Evolutionary conservation across 2,329 filamentous ascomycete genomes (phyloP).

Genomic region (Chaetomiaceae sp.): DNA sequence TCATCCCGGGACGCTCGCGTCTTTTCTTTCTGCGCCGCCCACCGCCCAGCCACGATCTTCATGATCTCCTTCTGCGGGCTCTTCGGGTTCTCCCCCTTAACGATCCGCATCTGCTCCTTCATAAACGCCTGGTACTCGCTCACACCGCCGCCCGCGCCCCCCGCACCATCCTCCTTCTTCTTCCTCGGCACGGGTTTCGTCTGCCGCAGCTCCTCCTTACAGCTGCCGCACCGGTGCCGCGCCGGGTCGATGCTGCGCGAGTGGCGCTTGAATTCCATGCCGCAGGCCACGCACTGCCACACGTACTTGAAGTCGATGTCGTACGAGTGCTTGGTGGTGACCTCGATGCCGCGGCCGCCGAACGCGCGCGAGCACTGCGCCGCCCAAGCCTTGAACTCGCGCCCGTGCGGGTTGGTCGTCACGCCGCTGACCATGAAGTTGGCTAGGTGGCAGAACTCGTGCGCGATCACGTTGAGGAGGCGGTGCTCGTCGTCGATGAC

Average conservation of each 20-base stretch:
- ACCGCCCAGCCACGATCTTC: conserved; percentile 60
- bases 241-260: conserved; percentile 74
- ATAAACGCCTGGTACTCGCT: conserved; percentile 51
- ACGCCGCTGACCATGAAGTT: conserved; percentile 83
- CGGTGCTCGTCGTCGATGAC: conserved; percentile 74
- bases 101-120: conserved; percentile 60
- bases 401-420: conserved; percentile 73
- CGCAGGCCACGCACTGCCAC: conserved; percentile 72
- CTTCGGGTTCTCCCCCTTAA: conserved; percentile 52
- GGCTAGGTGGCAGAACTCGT: conserved; percentile 92
- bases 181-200: conserved; percentile 68
- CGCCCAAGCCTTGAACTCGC: conserved; percentile 76
- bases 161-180: conserved; percentile 9
- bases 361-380: conserved; percentile 52
- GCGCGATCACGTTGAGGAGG: conserved; percentile 84
- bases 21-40: conserved; percentile 44
- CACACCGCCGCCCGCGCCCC: conserved; percentile 16
- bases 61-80: conserved; percentile 64
- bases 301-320: conserved; percentile 88
- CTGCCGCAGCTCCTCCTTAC: conserved; percentile 67
- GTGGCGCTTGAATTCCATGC: conserved; percentile 72
- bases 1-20: neutral
- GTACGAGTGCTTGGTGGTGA: conserved; percentile 88
- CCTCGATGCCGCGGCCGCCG: conserved; percentile 58
- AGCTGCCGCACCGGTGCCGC: conserved; percentile 71